These are phyloP conservation scores for Naegleria gruberi DNA, from an alignment of 208 protist genomes.

Conservation along the genomic window DNA sequence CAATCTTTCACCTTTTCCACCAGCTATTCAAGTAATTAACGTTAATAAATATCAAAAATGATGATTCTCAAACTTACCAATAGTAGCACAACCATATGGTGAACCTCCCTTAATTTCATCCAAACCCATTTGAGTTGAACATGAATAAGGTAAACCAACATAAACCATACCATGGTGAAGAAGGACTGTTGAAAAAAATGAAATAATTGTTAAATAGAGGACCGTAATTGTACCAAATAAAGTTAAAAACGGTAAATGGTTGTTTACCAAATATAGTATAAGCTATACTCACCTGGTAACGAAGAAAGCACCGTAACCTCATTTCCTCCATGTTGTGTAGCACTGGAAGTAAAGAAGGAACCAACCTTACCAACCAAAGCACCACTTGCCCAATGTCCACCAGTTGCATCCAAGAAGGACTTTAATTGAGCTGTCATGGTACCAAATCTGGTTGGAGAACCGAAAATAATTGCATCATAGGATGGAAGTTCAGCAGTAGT, in stretches of 20 bases:
- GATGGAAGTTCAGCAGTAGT: background rate
- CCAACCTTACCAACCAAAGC: slow-evolving; percentile 43
- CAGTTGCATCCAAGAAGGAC: slow-evolving; percentile 38
- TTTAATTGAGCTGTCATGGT: slow-evolving; percentile 40
- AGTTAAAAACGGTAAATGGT: too few species aligned
- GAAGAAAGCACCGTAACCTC: background rate
- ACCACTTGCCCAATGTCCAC: slow-evolving; percentile 35
- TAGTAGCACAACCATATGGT: slow-evolving; percentile 44
- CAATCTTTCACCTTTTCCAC: slow-evolving; percentile 37
- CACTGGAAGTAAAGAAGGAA: slow-evolving; percentile 37
- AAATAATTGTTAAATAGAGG: too few species aligned
- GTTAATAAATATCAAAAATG: too few species aligned
- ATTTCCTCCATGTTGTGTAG: slow-evolving; percentile 36
- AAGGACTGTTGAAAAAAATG: too few species aligned
- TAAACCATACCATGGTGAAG: slow-evolving; percentile 45
- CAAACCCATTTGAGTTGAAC: slow-evolving; percentile 15
- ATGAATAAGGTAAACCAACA: slow-evolving; percentile 40
- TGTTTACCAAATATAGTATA: too few species aligned
- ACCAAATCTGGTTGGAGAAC: slow-evolving; percentile 47
- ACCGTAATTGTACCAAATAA: too few species aligned
- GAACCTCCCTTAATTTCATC: slow-evolving; percentile 38
- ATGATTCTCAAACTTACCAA: too few species aligned
- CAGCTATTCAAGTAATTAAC: slow-evolving; percentile 28
- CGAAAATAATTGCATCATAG: slow-evolving; percentile 43
- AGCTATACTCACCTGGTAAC: background rate